phyloP scores from a whole-genome alignment of 108 stramenopile species.

The Parietichytrium sp. region DNA sequence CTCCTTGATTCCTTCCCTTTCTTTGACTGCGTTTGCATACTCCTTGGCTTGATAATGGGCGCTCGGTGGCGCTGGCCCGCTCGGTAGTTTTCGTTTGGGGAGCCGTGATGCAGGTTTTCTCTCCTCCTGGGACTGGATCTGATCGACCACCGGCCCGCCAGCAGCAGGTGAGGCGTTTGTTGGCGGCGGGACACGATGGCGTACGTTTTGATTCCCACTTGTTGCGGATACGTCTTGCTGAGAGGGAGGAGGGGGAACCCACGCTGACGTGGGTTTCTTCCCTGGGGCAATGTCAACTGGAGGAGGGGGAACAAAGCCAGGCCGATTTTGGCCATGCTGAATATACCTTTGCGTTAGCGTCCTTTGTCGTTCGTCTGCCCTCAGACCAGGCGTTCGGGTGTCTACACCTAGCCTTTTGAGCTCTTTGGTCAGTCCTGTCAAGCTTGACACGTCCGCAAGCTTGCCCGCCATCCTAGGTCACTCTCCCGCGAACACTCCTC shows the following conservation, averaged over 20 bases:
- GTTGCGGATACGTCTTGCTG: neutral
- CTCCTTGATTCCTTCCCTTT: neutral
- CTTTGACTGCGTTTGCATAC: neutral
- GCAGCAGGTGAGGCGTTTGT: too few species aligned
- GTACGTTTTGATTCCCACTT: neutral
- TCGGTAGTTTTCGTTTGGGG: neutral
- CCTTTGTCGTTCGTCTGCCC: neutral
- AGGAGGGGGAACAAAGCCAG: neutral
- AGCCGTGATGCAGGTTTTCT: neutral
- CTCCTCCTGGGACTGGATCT: too few species aligned
- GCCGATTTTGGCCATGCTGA: neutral
- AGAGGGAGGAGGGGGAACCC: neutral
- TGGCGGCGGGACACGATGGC: too few species aligned
- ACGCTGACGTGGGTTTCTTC: neutral
- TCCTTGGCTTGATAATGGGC: neutral
- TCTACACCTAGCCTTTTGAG: neutral
- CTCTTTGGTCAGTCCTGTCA: neutral
- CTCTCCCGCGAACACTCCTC: too few species aligned
- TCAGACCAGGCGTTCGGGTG: conserved; percentile 6
- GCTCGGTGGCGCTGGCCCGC: neutral
- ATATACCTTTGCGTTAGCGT: neutral
- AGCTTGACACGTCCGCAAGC: too few species aligned
- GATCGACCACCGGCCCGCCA: too few species aligned
- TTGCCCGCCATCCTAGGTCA: too few species aligned
- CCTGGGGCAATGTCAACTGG: neutral